Evolutionary conservation across 768 basidiomycete genomes (phyloP), one percentile per base, ranked within the genome.

Genomic region (Xerocomellus intermedius): DNA sequence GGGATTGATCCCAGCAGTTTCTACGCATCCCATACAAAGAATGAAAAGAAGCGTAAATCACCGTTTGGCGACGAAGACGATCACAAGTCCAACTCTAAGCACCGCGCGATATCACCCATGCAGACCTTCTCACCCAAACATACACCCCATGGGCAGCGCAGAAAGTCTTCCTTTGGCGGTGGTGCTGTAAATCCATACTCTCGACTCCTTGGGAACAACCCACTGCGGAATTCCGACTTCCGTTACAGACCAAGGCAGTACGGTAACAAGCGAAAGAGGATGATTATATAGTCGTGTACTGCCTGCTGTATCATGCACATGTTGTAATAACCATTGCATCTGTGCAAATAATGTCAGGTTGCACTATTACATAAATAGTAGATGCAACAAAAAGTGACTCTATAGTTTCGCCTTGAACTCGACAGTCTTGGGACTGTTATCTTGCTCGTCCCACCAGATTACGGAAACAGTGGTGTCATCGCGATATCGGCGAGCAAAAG

Each of bases 381-480:
- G n/a, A n/a, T 41, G 50, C 43, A 24, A 33, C 21, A 45, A 22
- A 41, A 55, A n/a, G 26, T 19, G 5, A 45, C 13, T 32, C 52
- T 68, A 89, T 54, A 87, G 72, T 65, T 84, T 86, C 42, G 81
- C 68, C 64, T 76, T 82, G 19, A 77, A 61, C 47, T 72, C 67
- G 39, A 63, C 57, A 12, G 74, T 59, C 52, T 77, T 65, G 2
- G 75, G 73, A 33, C 67, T 62, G 9, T 66, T 64, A 62, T 82
- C 79, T n/a, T 76, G 75, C 17, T 82, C 83, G 43, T 89, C 87
- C 91, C 87, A 94, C 82, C 86, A 91, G 24, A 91, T 79, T 33
- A 91, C 90, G 14, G 88, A 90, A 21, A 91, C 91, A 1, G 89
- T 92, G 32, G 87, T 79, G 68, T 95, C 93, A 64, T 95, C 93